phyloP scores from a whole-genome alignment of 2,329 filamentous ascomycete species.

The Colletotrichum tamarilloi region DNA sequence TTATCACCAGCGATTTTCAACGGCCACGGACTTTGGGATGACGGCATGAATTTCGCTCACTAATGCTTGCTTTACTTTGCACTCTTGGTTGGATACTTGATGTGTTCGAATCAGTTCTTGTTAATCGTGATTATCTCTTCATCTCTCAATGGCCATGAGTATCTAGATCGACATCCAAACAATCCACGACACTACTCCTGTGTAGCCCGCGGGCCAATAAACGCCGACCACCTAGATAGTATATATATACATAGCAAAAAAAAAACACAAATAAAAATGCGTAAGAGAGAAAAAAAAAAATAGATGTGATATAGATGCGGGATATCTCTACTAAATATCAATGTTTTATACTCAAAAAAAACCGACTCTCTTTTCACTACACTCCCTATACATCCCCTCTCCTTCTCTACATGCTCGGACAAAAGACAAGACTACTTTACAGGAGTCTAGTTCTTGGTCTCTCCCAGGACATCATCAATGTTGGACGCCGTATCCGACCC shows the following conservation, averaged over 20 bases:
- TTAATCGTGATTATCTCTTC: background rate
- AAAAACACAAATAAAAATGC: background rate
- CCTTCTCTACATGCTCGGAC: background rate
- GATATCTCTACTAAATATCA: background rate
- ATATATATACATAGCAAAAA: background rate
- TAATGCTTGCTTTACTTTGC: no score
- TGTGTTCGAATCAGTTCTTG: no score
- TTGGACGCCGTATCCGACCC: conserved; percentile 33
- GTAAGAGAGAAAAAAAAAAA: background rate
- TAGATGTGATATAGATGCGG: background rate
- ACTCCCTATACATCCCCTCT: background rate
- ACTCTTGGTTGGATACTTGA: no score
- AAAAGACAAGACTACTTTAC: no score
- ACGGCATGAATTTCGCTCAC: no score
- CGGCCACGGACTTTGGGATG: no score
- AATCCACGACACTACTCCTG: no score
- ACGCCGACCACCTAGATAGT: background rate
- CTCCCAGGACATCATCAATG: conserved; percentile 37
- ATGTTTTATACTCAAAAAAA: no score
- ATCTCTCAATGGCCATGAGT: background rate
- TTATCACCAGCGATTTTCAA: no score
- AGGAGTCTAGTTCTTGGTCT: conserved; percentile 38
- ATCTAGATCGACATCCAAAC: background rate
- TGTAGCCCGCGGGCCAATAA: no score
- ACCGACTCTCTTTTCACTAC: background rate